These are phyloP conservation scores for Cutaneotrichosporon mucoides DNA, from an alignment of 1,284 basidiomycete species.

Conservation along the genomic window DNA sequence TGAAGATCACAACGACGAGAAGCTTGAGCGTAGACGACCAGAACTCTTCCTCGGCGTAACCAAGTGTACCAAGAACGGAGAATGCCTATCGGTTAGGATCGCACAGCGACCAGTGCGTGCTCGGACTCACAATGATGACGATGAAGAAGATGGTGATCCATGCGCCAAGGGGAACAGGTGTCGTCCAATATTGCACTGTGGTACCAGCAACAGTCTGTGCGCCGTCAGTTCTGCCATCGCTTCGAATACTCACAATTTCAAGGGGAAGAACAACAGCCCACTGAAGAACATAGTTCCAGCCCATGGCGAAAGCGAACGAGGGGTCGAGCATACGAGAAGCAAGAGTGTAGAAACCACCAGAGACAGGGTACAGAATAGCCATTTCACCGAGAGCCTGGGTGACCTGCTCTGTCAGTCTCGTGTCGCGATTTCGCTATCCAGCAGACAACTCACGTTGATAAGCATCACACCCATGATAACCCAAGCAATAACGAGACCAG, in stretches of 20 bases:
- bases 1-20: conserved; percentile 46
- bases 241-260: conserved; percentile 28
- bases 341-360: conserved; percentile 52
- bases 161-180: conserved; percentile 37
- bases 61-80: conserved; percentile 37
- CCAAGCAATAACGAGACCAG: conserved; percentile 50
- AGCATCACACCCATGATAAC: conserved; percentile 34
- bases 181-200: conserved; percentile 43
- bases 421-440: no score
- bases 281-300: conserved; percentile 47
- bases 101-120: no score
- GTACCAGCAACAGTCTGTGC: conserved; percentile 42
- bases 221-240: background rate
- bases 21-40: conserved; percentile 48
- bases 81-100: conserved; percentile 6
- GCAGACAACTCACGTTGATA: conserved; percentile 11
- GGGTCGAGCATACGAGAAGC: conserved; percentile 43
- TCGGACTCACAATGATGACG: conserved; percentile 27
- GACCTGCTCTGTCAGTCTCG: conserved; percentile 12
- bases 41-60: conserved; percentile 49
- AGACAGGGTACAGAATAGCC: conserved; percentile 51
- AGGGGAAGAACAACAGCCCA: conserved; percentile 49
- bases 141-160: conserved; percentile 50
- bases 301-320: conserved; percentile 44
- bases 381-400: conserved; percentile 52